phyloP scores from a whole-genome alignment of 495 filamentous ascomycete species.

The Aspergillus cavernicola region DNA sequence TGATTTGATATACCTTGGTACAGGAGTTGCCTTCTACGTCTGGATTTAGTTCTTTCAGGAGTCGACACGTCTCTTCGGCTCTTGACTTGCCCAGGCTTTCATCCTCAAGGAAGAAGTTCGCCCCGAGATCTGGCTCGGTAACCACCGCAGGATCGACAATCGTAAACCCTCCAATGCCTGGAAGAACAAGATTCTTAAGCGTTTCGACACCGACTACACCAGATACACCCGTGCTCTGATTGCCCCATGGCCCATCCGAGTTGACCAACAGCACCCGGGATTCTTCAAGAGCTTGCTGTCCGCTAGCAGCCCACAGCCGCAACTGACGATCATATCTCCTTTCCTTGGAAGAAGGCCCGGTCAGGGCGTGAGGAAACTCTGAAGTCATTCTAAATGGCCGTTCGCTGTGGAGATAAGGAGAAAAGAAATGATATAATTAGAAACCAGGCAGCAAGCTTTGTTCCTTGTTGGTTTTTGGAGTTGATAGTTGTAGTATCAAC shows the following conservation, averaged over 20 bases:
- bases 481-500: background rate
- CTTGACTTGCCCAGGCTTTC: slow-evolving; percentile 73
- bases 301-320: slow-evolving; percentile 89
- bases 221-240: slow-evolving; percentile 47
- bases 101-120: slow-evolving; percentile 94
- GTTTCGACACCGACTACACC: slow-evolving; percentile 87
- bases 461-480: background rate
- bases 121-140: slow-evolving; percentile 76
- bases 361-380: slow-evolving; percentile 34
- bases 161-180: slow-evolving; percentile 90
- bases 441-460: background rate
- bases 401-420: background rate
- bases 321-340: slow-evolving; percentile 96
- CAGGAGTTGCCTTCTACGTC: slow-evolving; percentile 71
- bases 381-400: slow-evolving; percentile 30
- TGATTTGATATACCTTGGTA: slow-evolving; percentile 38
- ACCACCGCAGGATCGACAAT: slow-evolving; percentile 81
- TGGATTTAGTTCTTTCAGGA: slow-evolving; percentile 90
- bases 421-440: background rate
- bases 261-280: slow-evolving; percentile 87
- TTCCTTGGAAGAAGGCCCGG: slow-evolving; percentile 76
- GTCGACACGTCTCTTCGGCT: slow-evolving; percentile 68
- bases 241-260: slow-evolving; percentile 47
- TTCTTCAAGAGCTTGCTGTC: slow-evolving; percentile 85
- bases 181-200: slow-evolving; percentile 93